Evolutionary conservation across 768 basidiomycete species (phyloP), one percentile per base, ranked within the genome.

Genomic region (Pleurotus tuoliensis): DNA sequence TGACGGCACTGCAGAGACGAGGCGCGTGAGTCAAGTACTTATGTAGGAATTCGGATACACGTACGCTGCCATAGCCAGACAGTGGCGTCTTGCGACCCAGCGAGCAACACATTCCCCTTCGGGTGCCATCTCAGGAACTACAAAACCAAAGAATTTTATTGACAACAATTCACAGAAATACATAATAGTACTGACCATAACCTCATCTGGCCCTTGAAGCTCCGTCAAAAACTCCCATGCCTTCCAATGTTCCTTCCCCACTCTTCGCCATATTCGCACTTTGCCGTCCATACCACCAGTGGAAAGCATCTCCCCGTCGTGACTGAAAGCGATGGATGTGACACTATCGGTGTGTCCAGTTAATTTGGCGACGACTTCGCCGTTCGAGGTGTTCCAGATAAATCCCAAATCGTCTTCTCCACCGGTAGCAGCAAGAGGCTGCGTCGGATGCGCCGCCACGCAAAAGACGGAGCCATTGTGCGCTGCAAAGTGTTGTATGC

Each of bases 261-360:
- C 88, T 64, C 93, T 78, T 66, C 88, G 76, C 97, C 97, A 99
- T 59, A 99, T 75, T 59, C 95, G 79, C 39, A 98, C 87, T 68
- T 85, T 87, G 7, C 97, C 97, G 65, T 99, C 97, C 97, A 99
- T 98, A 0, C 97, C 97, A 8, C 96, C 97, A 0, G 95, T 97
- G 13, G 95, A 86, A 56, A 95, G 79, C 81, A 97, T 81, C 72
- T 97, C 89, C 2, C 97, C 97, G 67, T 98, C 96, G 0, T 75
- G 64, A 67, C 86, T 96, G 82, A 91, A 99, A 18, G 79, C 86
- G 3, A 81, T 79, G 54, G 78, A 78, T 4, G 86, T 86, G 47
- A 99, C 93, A 60, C 92, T 94, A 67, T 99, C 97, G 5, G 86
- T 84, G 70, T 99, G 97, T 2, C 97, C 97, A 0, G 90, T 88